These are phyloP conservation scores for Sinapis alba DNA, from an alignment of 441 rosid species.

Conservation along the genomic window DNA sequence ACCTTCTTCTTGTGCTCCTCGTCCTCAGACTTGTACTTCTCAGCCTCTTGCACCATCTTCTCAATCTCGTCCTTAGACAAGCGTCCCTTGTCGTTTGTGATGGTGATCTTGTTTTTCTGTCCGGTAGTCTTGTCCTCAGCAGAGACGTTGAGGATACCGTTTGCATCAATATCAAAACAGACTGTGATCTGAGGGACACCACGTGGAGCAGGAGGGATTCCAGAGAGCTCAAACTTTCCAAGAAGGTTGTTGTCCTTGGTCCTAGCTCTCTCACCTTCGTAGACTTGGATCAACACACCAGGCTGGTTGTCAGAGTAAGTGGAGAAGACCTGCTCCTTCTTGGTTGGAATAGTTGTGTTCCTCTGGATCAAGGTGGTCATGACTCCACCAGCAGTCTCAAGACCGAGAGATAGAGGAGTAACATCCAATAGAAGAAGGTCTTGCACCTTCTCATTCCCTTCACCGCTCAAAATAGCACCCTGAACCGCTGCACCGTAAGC, in stretches of 20 bases:
- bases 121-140: background rate
- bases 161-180: background rate
- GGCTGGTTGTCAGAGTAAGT: background rate
- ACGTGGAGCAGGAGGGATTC: background rate
- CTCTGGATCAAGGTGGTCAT: background rate
- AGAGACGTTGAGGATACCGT: background rate
- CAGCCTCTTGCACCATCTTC: background rate
- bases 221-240: background rate
- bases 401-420: background rate
- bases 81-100: background rate
- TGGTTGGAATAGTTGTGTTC: background rate
- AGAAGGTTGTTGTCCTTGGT: background rate
- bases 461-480: background rate
- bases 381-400: background rate
- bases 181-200: background rate
- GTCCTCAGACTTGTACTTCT: background rate
- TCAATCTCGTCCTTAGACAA: background rate
- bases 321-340: background rate
- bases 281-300: background rate
- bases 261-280: background rate
- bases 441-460: background rate
- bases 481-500: background rate
- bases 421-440: background rate
- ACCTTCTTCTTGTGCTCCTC: background rate
- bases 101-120: background rate